Evolutionary conservation across 2,329 filamentous ascomycete species (phyloP), one percentile per base, ranked within the genome.

Genomic region (Plenodomus lindquistii): DNA sequence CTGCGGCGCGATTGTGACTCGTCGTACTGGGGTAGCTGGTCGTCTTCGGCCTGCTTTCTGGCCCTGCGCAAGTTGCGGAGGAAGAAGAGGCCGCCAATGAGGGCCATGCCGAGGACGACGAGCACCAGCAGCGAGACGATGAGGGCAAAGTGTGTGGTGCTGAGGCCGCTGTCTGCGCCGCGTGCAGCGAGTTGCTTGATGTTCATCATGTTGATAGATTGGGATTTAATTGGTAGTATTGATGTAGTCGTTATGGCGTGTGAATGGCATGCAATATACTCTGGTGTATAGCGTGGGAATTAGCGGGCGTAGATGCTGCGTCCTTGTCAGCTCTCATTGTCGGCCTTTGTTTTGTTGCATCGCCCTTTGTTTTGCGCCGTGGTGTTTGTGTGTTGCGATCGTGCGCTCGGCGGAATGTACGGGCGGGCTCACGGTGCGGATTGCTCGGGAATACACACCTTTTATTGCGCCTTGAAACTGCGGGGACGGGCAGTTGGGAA

Each of bases 101-200:
- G 79, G 40, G 86, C 68, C 22, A 96, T 79, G 51, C 82, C 85
- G 62, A 93, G 73, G 62, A 95, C 83, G 61, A 93, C 77, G 38
- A 99, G 79, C 55, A 86, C 85, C 60, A 97, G 79, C 46, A 97
- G 82, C 49, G 84, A 82, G 62, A 96, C 88, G 69, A 96, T 78
- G 37, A 96, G 83, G 67, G 90, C 85, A 71, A 92, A 79, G 76
- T 88, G 85, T 38, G 82, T 80, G 31, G 76, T 75, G 52, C 79
- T 83, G 60, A 88, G 77, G 61, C 77, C 75, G 49, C 74, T 75
- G 60, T 73, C 59, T 46, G 66, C 62, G 66, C 78, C 75, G 60
- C 71, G 70, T 57, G 84, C 81, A 66, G 75, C 72, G 61, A 80
- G 75, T 57, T 86, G 66, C 46, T 69, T 72, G 55, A 81, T 59